These are phyloP conservation scores for Aspergillus cejpii DNA, from an alignment of 2,329 filamentous ascomycete species.

Conservation along the genomic window DNA sequence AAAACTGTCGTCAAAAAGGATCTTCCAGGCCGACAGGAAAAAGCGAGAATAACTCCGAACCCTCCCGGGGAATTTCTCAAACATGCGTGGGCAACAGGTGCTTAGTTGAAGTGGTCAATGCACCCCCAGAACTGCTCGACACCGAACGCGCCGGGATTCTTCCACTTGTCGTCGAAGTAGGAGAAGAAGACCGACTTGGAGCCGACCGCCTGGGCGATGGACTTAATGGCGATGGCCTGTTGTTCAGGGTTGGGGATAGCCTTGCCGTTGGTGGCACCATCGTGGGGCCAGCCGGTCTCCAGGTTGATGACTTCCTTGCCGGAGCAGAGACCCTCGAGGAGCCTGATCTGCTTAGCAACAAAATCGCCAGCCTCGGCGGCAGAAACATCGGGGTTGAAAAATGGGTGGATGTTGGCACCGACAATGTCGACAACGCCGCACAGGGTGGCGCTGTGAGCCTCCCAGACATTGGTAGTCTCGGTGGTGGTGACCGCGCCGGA, in stretches of 20 bases:
- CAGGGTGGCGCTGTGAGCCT: conserved; percentile 53
- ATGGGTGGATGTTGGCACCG: conserved; percentile 84
- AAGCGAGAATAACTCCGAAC: conserved; percentile 16
- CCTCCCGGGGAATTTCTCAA: conserved; percentile 9
- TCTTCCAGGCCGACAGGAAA: conserved; percentile 6
- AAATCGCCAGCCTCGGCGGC: conserved; percentile 67
- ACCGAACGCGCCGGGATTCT: conserved; percentile 58
- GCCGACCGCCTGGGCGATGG: conserved; percentile 61
- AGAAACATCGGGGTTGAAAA: conserved; percentile 70
- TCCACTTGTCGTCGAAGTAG: conserved; percentile 75
- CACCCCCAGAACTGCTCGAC: conserved; percentile 81
- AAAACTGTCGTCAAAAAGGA: conserved; percentile 2
- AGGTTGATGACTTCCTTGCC: conserved; percentile 70
- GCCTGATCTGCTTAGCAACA: conserved; percentile 63
- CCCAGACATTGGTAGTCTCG: conserved; percentile 74
- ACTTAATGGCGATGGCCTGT: conserved; percentile 66
- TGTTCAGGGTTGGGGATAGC: conserved; percentile 61
- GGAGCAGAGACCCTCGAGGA: conserved; percentile 64
- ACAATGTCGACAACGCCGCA: conserved; percentile 71
- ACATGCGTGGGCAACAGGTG: conserved; percentile 1
- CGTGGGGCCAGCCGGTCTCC: conserved; percentile 83
- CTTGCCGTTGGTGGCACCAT: conserved; percentile 61
- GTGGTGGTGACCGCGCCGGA: conserved; percentile 71
- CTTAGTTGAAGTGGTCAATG: conserved; percentile 45
- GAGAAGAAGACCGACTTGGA: conserved; percentile 73